Conservation (phyloP, 1,139 yeast species). For the Geotrichum macrosporum region DNA sequence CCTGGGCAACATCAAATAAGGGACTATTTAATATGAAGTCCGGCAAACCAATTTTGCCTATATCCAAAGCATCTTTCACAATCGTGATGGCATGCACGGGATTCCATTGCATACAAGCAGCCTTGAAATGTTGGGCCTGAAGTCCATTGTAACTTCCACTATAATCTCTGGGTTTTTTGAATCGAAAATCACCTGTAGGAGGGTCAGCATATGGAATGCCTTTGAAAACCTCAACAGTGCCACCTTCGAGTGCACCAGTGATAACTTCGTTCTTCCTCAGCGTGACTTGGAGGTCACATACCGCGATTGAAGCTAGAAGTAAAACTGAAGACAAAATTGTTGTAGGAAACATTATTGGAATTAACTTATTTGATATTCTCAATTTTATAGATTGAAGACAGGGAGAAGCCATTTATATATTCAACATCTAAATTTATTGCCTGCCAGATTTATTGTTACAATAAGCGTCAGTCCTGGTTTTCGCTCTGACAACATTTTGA, state of each 20-base stretch:
- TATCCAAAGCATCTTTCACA: not conserved
- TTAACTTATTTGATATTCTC: too few species aligned
- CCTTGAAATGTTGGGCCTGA: slow-evolving; percentile 12
- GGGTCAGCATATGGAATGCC: slow-evolving; percentile 34
- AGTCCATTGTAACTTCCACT: slow-evolving; percentile 20
- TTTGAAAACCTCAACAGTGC: slow-evolving; percentile 26
- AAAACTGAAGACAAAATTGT: too few species aligned
- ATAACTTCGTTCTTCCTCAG: slow-evolving; percentile 15
- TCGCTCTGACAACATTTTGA: too few species aligned
- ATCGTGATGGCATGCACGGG: slow-evolving; percentile 3
- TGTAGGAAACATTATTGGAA: too few species aligned
- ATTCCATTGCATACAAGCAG: slow-evolving; percentile 12
- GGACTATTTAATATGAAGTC: not conserved
- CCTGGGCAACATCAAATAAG: not conserved
- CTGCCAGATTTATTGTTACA: too few species aligned
- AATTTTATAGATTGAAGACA: too few species aligned
- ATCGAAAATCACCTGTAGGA: slow-evolving; percentile 28
- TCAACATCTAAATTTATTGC: too few species aligned
- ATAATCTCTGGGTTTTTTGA: slow-evolving; percentile 27
- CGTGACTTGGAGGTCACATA: too few species aligned
- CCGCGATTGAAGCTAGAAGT: too few species aligned
- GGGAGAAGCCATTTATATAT: too few species aligned
- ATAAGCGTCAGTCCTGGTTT: too few species aligned
- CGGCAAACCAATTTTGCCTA: not conserved
- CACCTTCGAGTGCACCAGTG: slow-evolving; percentile 10